Evolutionary conservation across 345 rosid genomes (phyloP).

Genomic region (Euphorbia pulcherrima): DNA sequence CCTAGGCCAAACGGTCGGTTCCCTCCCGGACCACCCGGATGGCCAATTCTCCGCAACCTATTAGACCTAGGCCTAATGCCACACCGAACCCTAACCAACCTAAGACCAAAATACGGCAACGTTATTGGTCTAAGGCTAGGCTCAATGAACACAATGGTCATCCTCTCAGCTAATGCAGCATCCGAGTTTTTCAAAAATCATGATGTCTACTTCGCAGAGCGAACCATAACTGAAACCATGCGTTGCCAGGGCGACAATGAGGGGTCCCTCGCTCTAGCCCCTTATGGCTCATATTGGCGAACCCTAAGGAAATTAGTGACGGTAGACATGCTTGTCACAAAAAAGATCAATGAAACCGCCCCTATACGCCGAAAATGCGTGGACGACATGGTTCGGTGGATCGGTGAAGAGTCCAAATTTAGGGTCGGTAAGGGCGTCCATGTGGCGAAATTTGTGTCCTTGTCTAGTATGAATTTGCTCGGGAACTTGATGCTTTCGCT

Average conservation of each 20-base stretch:
- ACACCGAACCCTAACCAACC: slow-evolving; percentile 38
- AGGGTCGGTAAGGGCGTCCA: slow-evolving; percentile 9
- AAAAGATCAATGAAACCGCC: slow-evolving; percentile 39
- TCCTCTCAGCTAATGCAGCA: slow-evolving; percentile 45
- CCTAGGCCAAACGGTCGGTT: neutral
- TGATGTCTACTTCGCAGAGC: slow-evolving; percentile 45
- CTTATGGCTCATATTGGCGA: slow-evolving; percentile 55
- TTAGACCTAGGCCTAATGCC: slow-evolving; percentile 48
- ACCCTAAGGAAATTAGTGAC: slow-evolving; percentile 39
- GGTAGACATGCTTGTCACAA: slow-evolving; percentile 43
- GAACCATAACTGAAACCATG: slow-evolving; percentile 17
- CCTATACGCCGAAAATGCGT: slow-evolving; percentile 38
- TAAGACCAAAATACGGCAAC: slow-evolving; percentile 38
- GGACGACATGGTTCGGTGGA: slow-evolving; percentile 43
- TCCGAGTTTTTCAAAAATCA: slow-evolving; percentile 56
- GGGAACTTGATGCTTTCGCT: slow-evolving; percentile 59
- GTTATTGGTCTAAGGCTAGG: slow-evolving; percentile 48
- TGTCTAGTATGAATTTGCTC: slow-evolving; percentile 39
- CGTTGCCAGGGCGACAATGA: slow-evolving; percentile 27
- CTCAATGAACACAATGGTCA: slow-evolving; percentile 41
- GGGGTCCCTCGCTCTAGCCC: slow-evolving; percentile 49
- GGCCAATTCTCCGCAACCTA: slow-evolving; percentile 58
- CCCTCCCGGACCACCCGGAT: slow-evolving; percentile 62
- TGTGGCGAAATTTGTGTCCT: slow-evolving; percentile 40
- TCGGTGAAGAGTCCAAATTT: slow-evolving; percentile 30